Percentiles rank a stretch among this genome's conserved stretches.
phyloP scores from a whole-genome alignment of 2,329 filamentous ascomycete species.

The Orbilia brochopaga region DNA sequence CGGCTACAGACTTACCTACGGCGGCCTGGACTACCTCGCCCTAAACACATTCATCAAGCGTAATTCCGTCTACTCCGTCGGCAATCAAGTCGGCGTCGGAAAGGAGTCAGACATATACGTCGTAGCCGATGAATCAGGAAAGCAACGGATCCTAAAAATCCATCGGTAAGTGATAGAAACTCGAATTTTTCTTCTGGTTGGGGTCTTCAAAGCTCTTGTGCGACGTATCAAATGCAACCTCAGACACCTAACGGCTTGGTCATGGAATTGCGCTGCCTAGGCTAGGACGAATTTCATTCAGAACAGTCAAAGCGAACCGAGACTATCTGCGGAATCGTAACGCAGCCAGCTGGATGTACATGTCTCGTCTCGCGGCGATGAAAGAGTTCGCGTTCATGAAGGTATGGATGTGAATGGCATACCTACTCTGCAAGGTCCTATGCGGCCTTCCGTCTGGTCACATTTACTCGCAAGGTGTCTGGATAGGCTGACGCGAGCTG shows the following conservation, averaged over 20 bases:
- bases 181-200: conserved; percentile 38
- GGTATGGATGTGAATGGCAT: conserved; percentile 59
- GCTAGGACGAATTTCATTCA: conserved; percentile 92
- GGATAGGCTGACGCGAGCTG: conserved; percentile 17
- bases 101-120: conserved; percentile 98
- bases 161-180: conserved; percentile 67
- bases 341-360: conserved; percentile 95
- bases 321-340: conserved; percentile 87
- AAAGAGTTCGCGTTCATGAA: conserved; percentile 97
- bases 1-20: conserved; percentile 94
- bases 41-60: conserved; percentile 84
- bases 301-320: conserved; percentile 91
- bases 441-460: conserved; percentile 27
- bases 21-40: conserved; percentile 95
- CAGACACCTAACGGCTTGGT: conserved; percentile 3
- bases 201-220: conserved; percentile 33
- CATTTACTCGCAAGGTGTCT: too few species aligned
- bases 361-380: conserved; percentile 87
- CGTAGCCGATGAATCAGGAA: conserved; percentile 78
- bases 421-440: too few species aligned
- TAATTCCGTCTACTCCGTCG: conserved; percentile 85
- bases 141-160: conserved; percentile 88
- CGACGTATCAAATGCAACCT: conserved; percentile 7
- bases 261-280: conserved; percentile 9
- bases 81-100: conserved; percentile 91